Conservation (phyloP, 352 stramenopile species). For the Phytophthora crassamura region DNA sequence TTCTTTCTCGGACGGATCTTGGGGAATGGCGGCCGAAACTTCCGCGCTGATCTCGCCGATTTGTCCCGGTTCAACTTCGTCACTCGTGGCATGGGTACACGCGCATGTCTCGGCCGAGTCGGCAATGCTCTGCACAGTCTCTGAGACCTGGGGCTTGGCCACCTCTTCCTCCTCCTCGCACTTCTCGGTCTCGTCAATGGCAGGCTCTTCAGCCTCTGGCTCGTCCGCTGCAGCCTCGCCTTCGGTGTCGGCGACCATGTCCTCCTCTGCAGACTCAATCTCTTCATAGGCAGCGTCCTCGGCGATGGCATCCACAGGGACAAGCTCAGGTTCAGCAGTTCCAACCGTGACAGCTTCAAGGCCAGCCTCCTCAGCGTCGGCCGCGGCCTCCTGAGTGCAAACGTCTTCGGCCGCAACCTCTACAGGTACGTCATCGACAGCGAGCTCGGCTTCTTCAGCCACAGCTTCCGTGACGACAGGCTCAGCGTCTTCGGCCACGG, state of each 20-base stretch:
- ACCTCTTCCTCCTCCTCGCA: conserved; percentile 1
- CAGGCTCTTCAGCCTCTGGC: neutral
- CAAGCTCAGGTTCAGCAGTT: neutral
- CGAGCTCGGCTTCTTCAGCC: neutral
- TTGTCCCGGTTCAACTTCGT: conserved; percentile 17
- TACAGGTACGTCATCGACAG: neutral
- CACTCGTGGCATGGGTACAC: conserved; percentile 17
- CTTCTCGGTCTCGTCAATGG: neutral
- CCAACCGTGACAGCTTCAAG: neutral
- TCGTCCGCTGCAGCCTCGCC: neutral
- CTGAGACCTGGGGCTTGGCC: neutral
- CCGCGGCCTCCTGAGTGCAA: neutral
- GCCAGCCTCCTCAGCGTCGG: neutral
- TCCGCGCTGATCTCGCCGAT: conserved; percentile 8
- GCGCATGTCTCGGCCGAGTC: conserved; percentile 17
- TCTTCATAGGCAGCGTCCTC: neutral
- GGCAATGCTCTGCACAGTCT: neutral
- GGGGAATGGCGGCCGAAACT: conserved; percentile 36
- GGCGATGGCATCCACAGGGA: neutral
- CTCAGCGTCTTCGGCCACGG: neutral
- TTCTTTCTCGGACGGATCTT: conserved; percentile 16
- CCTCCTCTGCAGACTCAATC: neutral
- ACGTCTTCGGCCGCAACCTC: neutral
- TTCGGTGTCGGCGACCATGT: neutral
- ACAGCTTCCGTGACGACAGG: neutral